Evolutionary conservation across 2,329 filamentous ascomycete genomes (phyloP).

Genomic region (Metarhizium guizhouense): DNA sequence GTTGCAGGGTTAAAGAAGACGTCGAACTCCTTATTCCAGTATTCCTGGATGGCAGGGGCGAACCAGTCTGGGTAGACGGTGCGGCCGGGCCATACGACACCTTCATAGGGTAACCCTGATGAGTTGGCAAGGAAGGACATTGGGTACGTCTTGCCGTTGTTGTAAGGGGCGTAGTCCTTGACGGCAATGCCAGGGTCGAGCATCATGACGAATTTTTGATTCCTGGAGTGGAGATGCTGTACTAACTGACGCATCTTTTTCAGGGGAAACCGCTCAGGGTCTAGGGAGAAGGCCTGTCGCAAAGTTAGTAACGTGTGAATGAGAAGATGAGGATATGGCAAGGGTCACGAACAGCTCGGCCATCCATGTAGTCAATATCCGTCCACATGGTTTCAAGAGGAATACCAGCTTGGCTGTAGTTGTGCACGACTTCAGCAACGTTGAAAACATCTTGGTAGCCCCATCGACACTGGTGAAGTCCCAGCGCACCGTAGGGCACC

Average conservation of each 20-base stretch:
- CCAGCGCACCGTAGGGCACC: constrained; percentile 57
- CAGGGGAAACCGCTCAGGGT: constrained; percentile 54
- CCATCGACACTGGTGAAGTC: constrained; percentile 54
- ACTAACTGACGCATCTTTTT: constrained; percentile 56
- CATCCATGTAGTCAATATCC: constrained; percentile 30
- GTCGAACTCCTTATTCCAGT: constrained; percentile 61
- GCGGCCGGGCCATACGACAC: constrained; percentile 72
- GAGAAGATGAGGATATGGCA: background rate
- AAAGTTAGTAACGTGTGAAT: background rate
- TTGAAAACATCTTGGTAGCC: constrained; percentile 56
- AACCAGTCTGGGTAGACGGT: constrained; percentile 73
- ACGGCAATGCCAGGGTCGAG: constrained; percentile 63
- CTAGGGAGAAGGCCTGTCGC: constrained; percentile 47
- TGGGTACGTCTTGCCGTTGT: constrained; percentile 27
- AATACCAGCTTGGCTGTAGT: constrained; percentile 56
- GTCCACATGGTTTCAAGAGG: constrained; percentile 51
- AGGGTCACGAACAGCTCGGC: constrained; percentile 12
- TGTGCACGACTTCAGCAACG: constrained; percentile 58
- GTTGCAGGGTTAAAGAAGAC: constrained; percentile 52
- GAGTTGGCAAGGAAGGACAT: constrained; percentile 33
- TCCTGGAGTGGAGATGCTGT: constrained; percentile 52
- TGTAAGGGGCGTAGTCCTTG: constrained; percentile 36
- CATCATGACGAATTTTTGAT: constrained; percentile 70
- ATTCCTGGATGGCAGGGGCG: constrained; percentile 49
- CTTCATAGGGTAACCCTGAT: constrained; percentile 46